Evolutionary conservation across 495 filamentous ascomycete species (phyloP), one percentile per base, ranked within the genome.

Genomic region (Schizothecium vesticola): DNA sequence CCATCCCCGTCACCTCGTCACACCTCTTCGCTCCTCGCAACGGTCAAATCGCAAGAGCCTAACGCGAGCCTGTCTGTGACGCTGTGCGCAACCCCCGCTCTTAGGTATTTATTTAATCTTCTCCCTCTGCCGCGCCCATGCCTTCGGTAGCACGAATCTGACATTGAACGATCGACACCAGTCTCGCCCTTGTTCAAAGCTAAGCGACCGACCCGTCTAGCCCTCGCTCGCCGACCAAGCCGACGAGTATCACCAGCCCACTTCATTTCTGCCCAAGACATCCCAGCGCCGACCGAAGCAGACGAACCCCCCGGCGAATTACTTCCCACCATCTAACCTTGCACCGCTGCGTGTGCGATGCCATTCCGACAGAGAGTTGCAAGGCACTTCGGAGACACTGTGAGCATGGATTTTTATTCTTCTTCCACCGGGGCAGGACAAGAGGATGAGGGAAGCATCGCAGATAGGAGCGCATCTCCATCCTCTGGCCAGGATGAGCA

Each of bases 331-430:
- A 36, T 5, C 25, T 9, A 5, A n/a, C 59, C 7, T 13, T 21
- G 19, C 19, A 33, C 56, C 36, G 21, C 51, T 16, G 28, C 56
- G 56, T 25, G 25, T 28, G 76, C 66, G 51, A 78, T 78, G 76
- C 74, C 73, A 3, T 77, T 80, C 69, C 71, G 78, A 22, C 71
- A 76, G 58, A 69, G 73, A 51, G 72, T 80, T 67, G 74, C 74
- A 31, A 74, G 72, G 65, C 77, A 74, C 36, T 77, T 80, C 61
- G 77, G 76, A 60, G 76, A 77, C 22, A 73, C 64, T 56, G 78
- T 80, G 73, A 75, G 76, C 63, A 65, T 10, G 31, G 16, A 31
- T 66, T 66, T 31, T 51, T 11, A 12, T 65, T 57, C 19, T 51
- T 51, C 43, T 51, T 51, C 19, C 19, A 19, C 7, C 5, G 7